A percentile compares a stretch with the other conserved stretches of the same genome.
phyloP scores from a whole-genome alignment of 805 yeast species.

The Lipomyces sp. region DNA sequence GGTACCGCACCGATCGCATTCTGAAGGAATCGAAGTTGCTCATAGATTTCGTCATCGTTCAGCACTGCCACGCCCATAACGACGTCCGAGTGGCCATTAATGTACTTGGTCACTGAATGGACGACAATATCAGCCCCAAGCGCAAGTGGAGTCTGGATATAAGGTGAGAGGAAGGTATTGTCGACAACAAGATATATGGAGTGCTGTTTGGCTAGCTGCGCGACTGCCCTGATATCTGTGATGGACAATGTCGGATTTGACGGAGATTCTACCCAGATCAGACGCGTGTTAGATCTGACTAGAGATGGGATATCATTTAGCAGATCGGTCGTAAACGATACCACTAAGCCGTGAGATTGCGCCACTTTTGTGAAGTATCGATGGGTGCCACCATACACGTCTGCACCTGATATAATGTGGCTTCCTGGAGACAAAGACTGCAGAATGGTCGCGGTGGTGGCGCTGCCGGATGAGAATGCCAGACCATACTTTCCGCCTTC shows the following conservation, averaged over 20 bases:
- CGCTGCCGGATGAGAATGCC: slow-evolving; percentile 86
- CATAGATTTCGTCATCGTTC: slow-evolving; percentile 63
- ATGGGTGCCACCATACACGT: slow-evolving; percentile 91
- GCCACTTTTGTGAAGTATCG: slow-evolving; percentile 89
- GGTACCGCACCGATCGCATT: slow-evolving; percentile 89
- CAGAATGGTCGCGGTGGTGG: slow-evolving; percentile 75
- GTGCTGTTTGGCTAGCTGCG: slow-evolving; percentile 55
- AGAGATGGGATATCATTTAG: slow-evolving; percentile 60
- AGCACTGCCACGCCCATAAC: slow-evolving; percentile 84
- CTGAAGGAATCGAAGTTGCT: slow-evolving; percentile 74
- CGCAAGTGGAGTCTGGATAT: slow-evolving; percentile 79
- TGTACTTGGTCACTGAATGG: slow-evolving; percentile 88
- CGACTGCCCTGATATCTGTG: slow-evolving; percentile 72
- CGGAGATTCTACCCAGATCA: slow-evolving; percentile 89
- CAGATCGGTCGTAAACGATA: slow-evolving; percentile 69
- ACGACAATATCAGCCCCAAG: slow-evolving; percentile 87
- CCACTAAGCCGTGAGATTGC: slow-evolving; percentile 71
- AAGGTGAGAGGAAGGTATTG: slow-evolving; percentile 87
- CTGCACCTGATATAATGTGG: slow-evolving; percentile 79
- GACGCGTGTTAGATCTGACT: slow-evolving; percentile 60
- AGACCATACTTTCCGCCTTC: slow-evolving; percentile 77
- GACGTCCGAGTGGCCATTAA: slow-evolving; percentile 91
- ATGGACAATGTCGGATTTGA: slow-evolving; percentile 84
- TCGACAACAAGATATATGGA: slow-evolving; percentile 71
- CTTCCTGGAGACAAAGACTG: slow-evolving; percentile 74